Percentiles rank a stretch among this genome's conserved stretches.
Conservation (phyloP, 1,284 basidiomycete genomes). For the Irpex rosettiformis region DNA sequence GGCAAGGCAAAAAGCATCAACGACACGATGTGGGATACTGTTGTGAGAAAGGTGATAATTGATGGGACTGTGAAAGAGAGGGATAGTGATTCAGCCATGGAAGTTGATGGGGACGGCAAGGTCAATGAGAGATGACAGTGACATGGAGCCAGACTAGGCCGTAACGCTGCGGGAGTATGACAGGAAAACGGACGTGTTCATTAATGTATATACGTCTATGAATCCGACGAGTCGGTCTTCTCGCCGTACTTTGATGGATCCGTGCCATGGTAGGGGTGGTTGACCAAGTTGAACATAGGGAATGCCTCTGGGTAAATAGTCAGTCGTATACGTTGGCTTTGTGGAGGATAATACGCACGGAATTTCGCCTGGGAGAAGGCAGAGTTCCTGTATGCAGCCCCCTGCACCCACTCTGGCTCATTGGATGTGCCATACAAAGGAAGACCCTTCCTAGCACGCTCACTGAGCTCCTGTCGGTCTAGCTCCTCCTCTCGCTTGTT, state of each 20-base stretch:
- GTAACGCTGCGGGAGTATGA: too few relatives aligned
- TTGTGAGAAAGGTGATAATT: constrained; percentile 59
- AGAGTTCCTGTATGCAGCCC: constrained; percentile 86
- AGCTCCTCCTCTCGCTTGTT: constrained; percentile 80
- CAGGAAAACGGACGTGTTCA: background rate
- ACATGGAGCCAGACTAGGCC: background rate
- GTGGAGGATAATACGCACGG: constrained; percentile 52
- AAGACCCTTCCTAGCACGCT: constrained; percentile 70
- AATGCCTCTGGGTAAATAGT: constrained; percentile 10
- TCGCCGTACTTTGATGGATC: constrained; percentile 76
- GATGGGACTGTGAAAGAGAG: constrained; percentile 31
- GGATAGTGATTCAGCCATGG: constrained; percentile 12
- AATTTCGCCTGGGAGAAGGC: constrained; percentile 91
- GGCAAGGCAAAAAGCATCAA: constrained; percentile 82
- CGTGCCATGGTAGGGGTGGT: constrained; percentile 85
- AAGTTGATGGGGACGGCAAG: constrained; percentile 13
- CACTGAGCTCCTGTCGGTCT: constrained; percentile 76
- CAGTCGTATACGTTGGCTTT: constrained; percentile 4
- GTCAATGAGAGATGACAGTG: constrained; percentile 7
- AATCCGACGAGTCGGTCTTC: constrained; percentile 21
- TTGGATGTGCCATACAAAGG: constrained; percentile 82
- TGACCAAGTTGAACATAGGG: constrained; percentile 86
- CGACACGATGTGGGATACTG: constrained; percentile 85
- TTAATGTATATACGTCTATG: constrained; percentile 13
- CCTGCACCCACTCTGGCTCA: constrained; percentile 87